Evolutionary conservation across 352 stramenopile genomes (phyloP).

Genomic region (Bremia lactucae): DNA sequence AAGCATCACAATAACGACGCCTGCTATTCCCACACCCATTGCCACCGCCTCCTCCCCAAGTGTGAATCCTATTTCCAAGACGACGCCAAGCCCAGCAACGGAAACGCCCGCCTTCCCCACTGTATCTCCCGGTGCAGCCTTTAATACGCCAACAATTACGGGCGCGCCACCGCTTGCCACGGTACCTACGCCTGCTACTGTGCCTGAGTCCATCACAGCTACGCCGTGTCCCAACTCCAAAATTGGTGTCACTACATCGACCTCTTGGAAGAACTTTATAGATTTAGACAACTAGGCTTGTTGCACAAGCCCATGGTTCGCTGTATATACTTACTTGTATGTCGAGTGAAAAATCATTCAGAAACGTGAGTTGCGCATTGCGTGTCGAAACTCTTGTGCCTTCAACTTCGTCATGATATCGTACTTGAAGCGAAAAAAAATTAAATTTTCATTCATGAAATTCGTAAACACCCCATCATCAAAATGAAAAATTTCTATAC

Average conservation of each 20-base stretch:
- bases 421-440: no score
- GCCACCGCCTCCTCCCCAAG: background rate
- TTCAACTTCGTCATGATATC: no score
- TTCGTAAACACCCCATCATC: no score
- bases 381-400: no score
- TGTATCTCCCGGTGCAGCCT: conserved; percentile 1
- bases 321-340: no score
- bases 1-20: background rate
- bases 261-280: conserved; percentile 9
- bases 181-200: background rate
- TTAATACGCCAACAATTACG: background rate
- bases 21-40: no score
- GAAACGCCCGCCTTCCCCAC: background rate
- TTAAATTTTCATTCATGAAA: no score
- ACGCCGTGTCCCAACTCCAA: conserved; percentile 1
- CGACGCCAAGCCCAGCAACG: background rate
- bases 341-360: conserved; percentile 27
- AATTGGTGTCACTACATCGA: conserved; percentile 1
- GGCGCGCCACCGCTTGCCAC: conserved; percentile 3
- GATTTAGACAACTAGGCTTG: conserved; percentile 7
- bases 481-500: conserved; percentile 15
- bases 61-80: background rate
- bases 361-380: conserved; percentile 11
- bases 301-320: no score
- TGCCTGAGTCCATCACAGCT: background rate